These are phyloP conservation scores for Geosmithia putterillii DNA, from an alignment of 2,329 filamentous ascomycete genomes.

Conservation along the genomic window DNA sequence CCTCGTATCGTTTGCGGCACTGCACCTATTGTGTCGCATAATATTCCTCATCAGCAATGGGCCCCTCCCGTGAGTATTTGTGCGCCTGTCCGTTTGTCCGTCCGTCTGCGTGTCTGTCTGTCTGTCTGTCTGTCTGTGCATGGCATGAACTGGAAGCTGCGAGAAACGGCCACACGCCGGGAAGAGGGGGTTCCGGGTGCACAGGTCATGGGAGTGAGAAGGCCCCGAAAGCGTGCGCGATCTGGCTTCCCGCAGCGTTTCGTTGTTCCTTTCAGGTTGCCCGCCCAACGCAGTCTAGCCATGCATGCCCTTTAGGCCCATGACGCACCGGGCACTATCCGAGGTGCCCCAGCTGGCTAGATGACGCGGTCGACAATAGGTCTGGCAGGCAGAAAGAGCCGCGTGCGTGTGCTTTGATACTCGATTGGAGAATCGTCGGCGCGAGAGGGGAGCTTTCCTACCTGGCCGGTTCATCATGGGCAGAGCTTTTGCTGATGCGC, in stretches of 20 bases:
- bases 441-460: constrained; percentile 22
- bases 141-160: no score
- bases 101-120: neutral
- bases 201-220: no score
- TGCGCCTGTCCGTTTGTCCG: neutral
- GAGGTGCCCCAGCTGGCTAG: no score
- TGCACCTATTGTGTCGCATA: constrained; percentile 27
- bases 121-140: neutral
- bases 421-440: neutral
- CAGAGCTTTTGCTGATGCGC: constrained; percentile 4
- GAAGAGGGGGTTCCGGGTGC: no score
- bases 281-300: no score
- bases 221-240: no score
- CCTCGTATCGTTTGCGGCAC: constrained; percentile 51
- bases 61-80: no score
- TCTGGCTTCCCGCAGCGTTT: no score
- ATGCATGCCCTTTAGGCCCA: no score
- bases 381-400: neutral
- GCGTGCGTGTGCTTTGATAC: neutral
- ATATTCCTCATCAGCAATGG: constrained; percentile 1
- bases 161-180: no score
- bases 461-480: constrained; percentile 48
- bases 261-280: no score
- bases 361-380: neutral
- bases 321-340: no score